These are phyloP conservation scores for Chaetomiaceae sp. DNA, from an alignment of 2,329 filamentous ascomycete species.

Conservation along the genomic window DNA sequence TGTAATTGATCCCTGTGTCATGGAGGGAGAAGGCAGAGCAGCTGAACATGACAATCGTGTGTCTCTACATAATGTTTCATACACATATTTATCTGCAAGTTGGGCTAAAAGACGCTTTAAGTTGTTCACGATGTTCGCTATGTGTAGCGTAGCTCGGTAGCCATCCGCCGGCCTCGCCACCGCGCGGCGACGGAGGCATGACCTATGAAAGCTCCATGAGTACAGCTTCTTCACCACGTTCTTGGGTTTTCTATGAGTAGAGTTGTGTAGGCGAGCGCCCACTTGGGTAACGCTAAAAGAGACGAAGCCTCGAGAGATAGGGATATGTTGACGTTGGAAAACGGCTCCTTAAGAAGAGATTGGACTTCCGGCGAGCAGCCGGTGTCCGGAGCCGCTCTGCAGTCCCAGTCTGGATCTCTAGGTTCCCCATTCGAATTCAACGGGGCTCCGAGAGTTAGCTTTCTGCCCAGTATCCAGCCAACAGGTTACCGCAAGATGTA, in stretches of 20 bases:
- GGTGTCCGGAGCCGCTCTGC: no score
- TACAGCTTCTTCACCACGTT: neutral
- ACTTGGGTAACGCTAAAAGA: neutral
- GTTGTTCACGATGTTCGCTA: slow-evolving; percentile 1
- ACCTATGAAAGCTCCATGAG: neutral
- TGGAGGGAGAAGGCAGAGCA: no score
- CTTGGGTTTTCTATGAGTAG: neutral
- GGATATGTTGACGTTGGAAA: no score
- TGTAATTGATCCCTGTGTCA: no score
- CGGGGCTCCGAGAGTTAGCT: neutral
- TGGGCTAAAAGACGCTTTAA: neutral
- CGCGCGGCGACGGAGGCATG: no score
- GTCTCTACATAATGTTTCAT: neutral
- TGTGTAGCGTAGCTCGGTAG: neutral
- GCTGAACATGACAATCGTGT: neutral
- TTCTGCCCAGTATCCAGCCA: neutral
- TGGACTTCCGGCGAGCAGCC: neutral
- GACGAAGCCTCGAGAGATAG: neutral
- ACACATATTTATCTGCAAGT: neutral
- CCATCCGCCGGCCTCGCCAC: no score
- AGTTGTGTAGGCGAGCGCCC: neutral
- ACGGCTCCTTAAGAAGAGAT: neutral
- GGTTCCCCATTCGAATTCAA: no score
- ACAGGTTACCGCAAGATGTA: neutral
- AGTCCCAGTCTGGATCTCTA: no score